These are phyloP conservation scores for Pisolithus tinctorius DNA, from an alignment of 768 basidiomycete species.

Conservation along the genomic window DNA sequence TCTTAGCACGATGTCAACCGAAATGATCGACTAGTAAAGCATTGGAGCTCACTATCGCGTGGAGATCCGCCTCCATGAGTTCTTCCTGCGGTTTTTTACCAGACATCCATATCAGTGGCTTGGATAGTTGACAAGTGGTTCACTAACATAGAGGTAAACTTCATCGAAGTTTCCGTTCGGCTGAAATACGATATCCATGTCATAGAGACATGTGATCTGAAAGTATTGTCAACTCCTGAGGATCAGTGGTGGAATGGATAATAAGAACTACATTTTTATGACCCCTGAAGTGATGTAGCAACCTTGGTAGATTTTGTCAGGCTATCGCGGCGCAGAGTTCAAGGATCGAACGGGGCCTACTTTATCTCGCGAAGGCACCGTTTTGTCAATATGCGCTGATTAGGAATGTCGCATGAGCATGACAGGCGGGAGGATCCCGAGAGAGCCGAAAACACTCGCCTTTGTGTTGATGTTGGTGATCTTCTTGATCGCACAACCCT, in stretches of 20 bases:
- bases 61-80: slow-evolving; percentile 99
- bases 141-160: slow-evolving; percentile 83
- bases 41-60: slow-evolving; percentile 74
- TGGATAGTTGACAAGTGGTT: neutral
- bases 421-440: slow-evolving; percentile 8
- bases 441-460: slow-evolving; percentile 31
- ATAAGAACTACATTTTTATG: slow-evolving; percentile 84
- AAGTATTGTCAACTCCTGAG: slow-evolving; percentile 3
- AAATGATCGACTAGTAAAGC: neutral
- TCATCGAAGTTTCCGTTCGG: slow-evolving; percentile 91
- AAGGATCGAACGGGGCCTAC: slow-evolving; percentile 33
- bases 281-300: slow-evolving; percentile 95
- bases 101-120: neutral
- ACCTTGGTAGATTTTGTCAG: slow-evolving; percentile 34
- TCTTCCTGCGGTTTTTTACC: slow-evolving; percentile 63
- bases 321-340: neutral
- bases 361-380: slow-evolving; percentile 93
- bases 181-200: slow-evolving; percentile 97
- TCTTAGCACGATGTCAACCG: slow-evolving; percentile 33
- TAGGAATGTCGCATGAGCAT: neutral
- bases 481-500: slow-evolving; percentile 94
- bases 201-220: slow-evolving; percentile 94
- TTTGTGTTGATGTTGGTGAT: slow-evolving; percentile 92
- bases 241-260: neutral
- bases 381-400: slow-evolving; percentile 89